Conservation (phyloP, 2,329 filamentous ascomycete species). For the Lasiodiplodia sp. region DNA sequence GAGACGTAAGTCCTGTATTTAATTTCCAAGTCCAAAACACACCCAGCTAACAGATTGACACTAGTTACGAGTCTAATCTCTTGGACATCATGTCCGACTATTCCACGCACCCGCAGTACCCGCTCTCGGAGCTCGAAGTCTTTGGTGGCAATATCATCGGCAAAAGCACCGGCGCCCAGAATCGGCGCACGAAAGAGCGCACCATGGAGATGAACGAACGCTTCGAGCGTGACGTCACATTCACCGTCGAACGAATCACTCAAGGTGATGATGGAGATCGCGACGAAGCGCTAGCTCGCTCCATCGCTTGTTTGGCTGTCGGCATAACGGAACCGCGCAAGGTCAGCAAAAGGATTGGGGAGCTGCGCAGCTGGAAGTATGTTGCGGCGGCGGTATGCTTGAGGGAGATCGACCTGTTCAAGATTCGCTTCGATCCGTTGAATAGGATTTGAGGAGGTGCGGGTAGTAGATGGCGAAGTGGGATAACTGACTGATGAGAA, state of each 20-base stretch:
- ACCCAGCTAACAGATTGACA: background rate
- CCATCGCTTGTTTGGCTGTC: slow-evolving; percentile 59
- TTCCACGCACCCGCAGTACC: slow-evolving; percentile 38
- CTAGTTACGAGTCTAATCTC: slow-evolving; percentile 62
- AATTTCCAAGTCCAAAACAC: background rate
- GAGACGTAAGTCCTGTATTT: slow-evolving; percentile 50
- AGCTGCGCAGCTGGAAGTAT: slow-evolving; percentile 61
- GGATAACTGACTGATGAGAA: background rate
- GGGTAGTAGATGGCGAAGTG: background rate
- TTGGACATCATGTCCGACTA: slow-evolving; percentile 54
- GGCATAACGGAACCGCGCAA: slow-evolving; percentile 45
- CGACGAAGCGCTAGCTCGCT: slow-evolving; percentile 55
- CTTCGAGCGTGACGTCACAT: slow-evolving; percentile 51
- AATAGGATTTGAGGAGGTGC: slow-evolving; percentile 7
- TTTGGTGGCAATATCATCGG: slow-evolving; percentile 66
- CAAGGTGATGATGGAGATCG: slow-evolving; percentile 45
- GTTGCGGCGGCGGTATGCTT: slow-evolving; percentile 59
- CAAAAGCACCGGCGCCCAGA: slow-evolving; percentile 50
- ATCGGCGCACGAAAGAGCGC: slow-evolving; percentile 40
- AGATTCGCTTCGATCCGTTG: slow-evolving; percentile 22
- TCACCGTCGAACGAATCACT: slow-evolving; percentile 53
- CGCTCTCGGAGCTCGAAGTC: slow-evolving; percentile 50
- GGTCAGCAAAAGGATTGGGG: slow-evolving; percentile 41
- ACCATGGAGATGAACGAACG: slow-evolving; percentile 48
- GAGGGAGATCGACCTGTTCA: slow-evolving; percentile 54